Conservation (phyloP, 352 stramenopile species). For the Pythium phragmitis region DNA sequence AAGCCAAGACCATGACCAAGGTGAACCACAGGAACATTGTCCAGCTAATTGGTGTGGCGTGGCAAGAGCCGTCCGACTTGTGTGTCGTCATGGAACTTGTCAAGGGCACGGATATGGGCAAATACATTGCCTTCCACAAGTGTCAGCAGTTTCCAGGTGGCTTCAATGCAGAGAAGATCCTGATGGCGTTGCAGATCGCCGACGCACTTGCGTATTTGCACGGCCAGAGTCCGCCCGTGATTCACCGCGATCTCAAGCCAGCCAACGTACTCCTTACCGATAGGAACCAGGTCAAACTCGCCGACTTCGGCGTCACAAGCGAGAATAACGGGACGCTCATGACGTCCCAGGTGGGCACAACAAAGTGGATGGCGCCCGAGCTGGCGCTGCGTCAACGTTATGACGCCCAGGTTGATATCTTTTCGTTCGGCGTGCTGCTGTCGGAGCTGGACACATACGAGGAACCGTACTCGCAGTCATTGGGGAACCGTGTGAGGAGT, state of each 20-base stretch:
- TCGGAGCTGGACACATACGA: too few species aligned
- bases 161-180: not conserved
- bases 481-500: too few species aligned
- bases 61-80: not conserved
- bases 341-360: not conserved
- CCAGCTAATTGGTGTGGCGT: not conserved
- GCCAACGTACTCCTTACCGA: not conserved
- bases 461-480: too few species aligned
- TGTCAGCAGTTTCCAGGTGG: not conserved
- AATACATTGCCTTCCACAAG: conserved; percentile 2
- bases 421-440: too few species aligned
- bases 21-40: not conserved
- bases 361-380: not conserved
- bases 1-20: not conserved
- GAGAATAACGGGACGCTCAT: not conserved
- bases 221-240: not conserved
- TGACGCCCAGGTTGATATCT: too few species aligned
- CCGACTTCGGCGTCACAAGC: conserved; percentile 6
- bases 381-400: too few species aligned
- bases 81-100: conserved; percentile 1
- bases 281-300: not conserved
- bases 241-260: conserved; percentile 5
- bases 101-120: not conserved
- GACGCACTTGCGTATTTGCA: conserved; percentile 1
- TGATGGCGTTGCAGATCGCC: conserved; percentile 2